A percentile compares a stretch with the other conserved stretches of the same genome.
Conservation (phyloP, 495 filamentous ascomycete species). For the Podospora didyma region DNA sequence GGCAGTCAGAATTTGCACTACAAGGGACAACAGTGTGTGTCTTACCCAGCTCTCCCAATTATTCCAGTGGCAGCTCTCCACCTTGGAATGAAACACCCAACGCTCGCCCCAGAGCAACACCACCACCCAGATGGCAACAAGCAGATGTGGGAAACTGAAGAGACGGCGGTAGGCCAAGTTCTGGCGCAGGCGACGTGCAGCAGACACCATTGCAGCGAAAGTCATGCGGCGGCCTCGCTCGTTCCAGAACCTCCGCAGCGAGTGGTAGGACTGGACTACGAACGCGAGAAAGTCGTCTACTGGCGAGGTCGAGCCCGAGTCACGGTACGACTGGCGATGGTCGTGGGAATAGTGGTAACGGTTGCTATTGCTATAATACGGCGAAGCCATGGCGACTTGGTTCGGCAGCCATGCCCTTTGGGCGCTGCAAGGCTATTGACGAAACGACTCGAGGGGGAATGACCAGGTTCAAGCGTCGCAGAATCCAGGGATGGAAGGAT, state of each 20-base stretch:
- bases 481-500: too few species aligned
- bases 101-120: constrained; percentile 86
- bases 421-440: background rate
- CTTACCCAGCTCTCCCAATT: constrained; percentile 92
- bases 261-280: constrained; percentile 28
- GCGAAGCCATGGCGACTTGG: constrained; percentile 20
- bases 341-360: constrained; percentile 1
- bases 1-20: constrained; percentile 9
- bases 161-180: constrained; percentile 43
- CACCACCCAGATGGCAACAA: constrained; percentile 71
- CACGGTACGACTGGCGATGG: constrained; percentile 12
- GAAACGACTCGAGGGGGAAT: background rate
- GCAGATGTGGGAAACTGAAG: constrained; percentile 58
- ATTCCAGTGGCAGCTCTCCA: constrained; percentile 74
- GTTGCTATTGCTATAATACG: constrained; percentile 20
- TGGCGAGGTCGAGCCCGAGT: constrained; percentile 22
- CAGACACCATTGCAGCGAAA: constrained; percentile 20
- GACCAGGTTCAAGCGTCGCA: too few species aligned
- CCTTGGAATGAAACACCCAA: constrained; percentile 61
- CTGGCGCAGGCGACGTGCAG: constrained; percentile 27
- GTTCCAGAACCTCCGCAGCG: constrained; percentile 32
- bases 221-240: constrained; percentile 33
- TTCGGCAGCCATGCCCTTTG: constrained; percentile 21
- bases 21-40: constrained; percentile 6
- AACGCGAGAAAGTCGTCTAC: constrained; percentile 25